These are phyloP conservation scores for Fusarium gaditjirri DNA, from an alignment of 2,329 filamentous ascomycete species.

Conservation along the genomic window DNA sequence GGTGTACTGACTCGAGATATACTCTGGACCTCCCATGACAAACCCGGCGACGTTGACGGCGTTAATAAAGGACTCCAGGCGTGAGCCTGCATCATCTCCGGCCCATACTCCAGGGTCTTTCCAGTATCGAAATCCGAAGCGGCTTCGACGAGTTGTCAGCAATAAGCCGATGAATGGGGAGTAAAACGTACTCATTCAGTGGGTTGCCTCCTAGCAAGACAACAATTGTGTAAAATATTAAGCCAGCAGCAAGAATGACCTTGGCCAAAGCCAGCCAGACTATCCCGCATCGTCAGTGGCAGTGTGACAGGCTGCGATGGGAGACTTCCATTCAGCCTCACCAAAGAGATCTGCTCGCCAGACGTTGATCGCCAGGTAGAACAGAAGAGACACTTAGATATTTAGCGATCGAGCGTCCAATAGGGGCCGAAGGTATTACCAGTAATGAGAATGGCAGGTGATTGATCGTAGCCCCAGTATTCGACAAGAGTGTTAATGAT, in stretches of 20 bases:
- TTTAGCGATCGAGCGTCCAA: not conserved
- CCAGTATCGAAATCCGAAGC: constrained; percentile 77
- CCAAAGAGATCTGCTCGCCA: not conserved
- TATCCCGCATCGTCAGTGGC: not conserved
- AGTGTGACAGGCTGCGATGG: not conserved
- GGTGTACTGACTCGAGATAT: constrained; percentile 66
- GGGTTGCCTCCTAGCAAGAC: constrained; percentile 82
- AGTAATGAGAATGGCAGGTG: not conserved
- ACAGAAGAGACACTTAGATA: not conserved
- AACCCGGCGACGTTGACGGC: constrained; percentile 47
- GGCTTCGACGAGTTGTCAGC: constrained; percentile 51
- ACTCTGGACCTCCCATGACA: constrained; percentile 66
- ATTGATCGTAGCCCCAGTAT: not conserved
- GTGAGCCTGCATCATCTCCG: not conserved
- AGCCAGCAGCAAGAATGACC: constrained; percentile 70
- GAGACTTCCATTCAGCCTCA: not conserved
- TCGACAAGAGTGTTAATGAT: not conserved
- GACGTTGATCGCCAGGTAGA: not conserved
- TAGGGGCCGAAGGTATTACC: not conserved
- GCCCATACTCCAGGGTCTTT: constrained; percentile 44
- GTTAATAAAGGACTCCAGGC: not conserved
- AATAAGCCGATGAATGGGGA: too few species aligned
- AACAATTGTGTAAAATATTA: constrained; percentile 78
- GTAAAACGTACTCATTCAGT: not conserved
- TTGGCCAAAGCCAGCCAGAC: constrained; percentile 71